Evolutionary conservation across 192 early-diverging fungal species (phyloP), one percentile per base, ranked within the genome.

Genomic region (Chytriomyces sp.): DNA sequence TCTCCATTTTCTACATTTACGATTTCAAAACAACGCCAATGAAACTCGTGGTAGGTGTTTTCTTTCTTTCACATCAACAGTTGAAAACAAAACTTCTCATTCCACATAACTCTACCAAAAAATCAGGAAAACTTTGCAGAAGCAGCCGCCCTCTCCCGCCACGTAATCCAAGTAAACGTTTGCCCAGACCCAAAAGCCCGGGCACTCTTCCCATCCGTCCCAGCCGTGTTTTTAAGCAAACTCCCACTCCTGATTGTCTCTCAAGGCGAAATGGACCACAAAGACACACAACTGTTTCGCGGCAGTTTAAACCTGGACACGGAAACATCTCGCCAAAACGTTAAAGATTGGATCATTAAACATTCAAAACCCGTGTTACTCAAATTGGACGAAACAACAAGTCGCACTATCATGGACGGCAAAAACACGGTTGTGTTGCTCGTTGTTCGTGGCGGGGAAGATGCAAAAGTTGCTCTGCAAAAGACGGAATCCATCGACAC

Each of bases 1-100:
- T 78, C 24, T 44, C 78, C 2, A 75, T 85, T 50, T 82, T 85
- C 49, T 79, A 75, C 46, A 45, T 82, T 10, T 80, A 80, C 75
- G 80, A 87, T 71, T 79, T 75, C 43, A 53, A 64, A 24, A 70
- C 72, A 28, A 77, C 71, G 23, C 23, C 61, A 8, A 18, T 67
- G 45, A 16, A 61, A 10, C 18, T 50, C 35, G 35, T 83, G 16
- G 78, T 75, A 46, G n/a, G 75, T 80, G 13, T 44, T 26, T 45
- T 20, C 5, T 74, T 13, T 64, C 1, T 20, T 13, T 20, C 28
- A 8, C 7, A 9, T 64, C 23, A 20, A 28, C 10, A 20, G 13
- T 57, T 57, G 53, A 20, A n/a, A 26, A 26, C 24, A 16, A 20
- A 28, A 64, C 13, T 23, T 26, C 35, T 64, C 20, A 13, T 26